Evolutionary conservation across 163 green algal genomes (phyloP), one percentile per base, ranked within the genome.

Genomic region (Scenedesmus sp.): DNA sequence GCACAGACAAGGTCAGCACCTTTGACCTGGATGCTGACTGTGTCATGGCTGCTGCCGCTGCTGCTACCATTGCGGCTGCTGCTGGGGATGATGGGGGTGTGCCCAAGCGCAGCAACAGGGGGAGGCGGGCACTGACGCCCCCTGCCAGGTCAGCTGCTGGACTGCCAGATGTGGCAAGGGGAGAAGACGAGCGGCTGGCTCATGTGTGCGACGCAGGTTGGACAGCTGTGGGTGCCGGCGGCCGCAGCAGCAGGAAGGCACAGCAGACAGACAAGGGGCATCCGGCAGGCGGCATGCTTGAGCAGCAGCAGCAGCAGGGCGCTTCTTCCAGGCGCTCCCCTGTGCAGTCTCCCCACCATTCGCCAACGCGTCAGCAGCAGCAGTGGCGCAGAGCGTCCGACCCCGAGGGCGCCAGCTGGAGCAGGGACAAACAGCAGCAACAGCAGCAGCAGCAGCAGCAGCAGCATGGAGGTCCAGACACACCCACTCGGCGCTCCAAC

Each of bases 221-320:
- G 65, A 76, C 65, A 76, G 65, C 65, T 76, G 65, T 76, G 30
- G 65, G 65, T 76, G 30, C 30, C 18, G 65, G 30, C 9, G 61
- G 61, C 3, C 61, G 61, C 9, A 7, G 65, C 30, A 40, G 9
- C 30, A 76, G 40, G 26, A 76, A 76, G 65, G 1, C 37, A 4
- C 30, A 37, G 30, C 65, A 76, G 65, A 40, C 37, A 40, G 65
- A 18, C 30, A 51, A 61, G 5, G 20, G 1, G 49, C 42, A 56
- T 40, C 40, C 24, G 24, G 40, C 0, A 35, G 15, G 49, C 49
- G 79, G 43, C 7, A 33, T 68, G 30, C 79, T 35, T 33, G 24
- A 86, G 30, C 81, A 86, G 81, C 46, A 72, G 18, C 40, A 59
- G 81, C 83, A 81, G 53, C 83, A 88, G 43, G n/a, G 43, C 12